Base-by-base conservation (phyloP, 225 moss, liverwort and hornwort genomes). In the Bryum argenteum region DNA sequence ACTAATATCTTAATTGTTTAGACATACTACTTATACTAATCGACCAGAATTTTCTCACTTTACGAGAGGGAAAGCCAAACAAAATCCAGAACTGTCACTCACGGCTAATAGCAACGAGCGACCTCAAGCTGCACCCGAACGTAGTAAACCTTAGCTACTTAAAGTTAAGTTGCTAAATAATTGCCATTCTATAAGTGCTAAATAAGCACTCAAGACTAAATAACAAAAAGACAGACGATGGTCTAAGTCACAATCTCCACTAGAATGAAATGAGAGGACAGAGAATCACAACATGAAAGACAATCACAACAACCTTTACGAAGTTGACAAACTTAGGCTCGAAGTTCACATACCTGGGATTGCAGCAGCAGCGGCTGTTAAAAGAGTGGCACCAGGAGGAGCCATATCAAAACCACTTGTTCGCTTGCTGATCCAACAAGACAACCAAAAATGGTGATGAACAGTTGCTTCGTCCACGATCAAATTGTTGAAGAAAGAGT, bases 391-490 rank as follows among this genome's bases (percentile, higher is more conserved):
- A 79, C 87, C 74, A 61, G 89, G 75, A 63, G 97, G 97, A 39
- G 89, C 92, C 94, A 97, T 97, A 78, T 97, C 97, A 75, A 97
- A 97, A 71, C 97, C 97, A 81, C 84, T 94, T 37, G 86, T 85
- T 40, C 97, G 84, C 63, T 91, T 97, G 57, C 94, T 97, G 78
- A 21, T 73, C 28, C 58, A 75, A 66, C 0, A 57, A 14, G 66
- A 43, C 38, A 77, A 63, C n/a, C 10, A 62, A 63, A 58, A 56
- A 54, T 10, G 12, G 5, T 44, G 8, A 3, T 20, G 54, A 63
- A 44, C 28, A 5, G 55, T n/a, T 63, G 38, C 45, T 69, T 23
- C 6, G 23, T 51, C 57, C 40, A 41, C 22, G 23, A 11, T 38
- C 58, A 66, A 48, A 61, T 47, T 54, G 10, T 39, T 26, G 1